Evolutionary conservation across 345 rosid species (phyloP), one percentile per base, ranked within the genome.

Genomic region (Eucalyptus curtisii): DNA sequence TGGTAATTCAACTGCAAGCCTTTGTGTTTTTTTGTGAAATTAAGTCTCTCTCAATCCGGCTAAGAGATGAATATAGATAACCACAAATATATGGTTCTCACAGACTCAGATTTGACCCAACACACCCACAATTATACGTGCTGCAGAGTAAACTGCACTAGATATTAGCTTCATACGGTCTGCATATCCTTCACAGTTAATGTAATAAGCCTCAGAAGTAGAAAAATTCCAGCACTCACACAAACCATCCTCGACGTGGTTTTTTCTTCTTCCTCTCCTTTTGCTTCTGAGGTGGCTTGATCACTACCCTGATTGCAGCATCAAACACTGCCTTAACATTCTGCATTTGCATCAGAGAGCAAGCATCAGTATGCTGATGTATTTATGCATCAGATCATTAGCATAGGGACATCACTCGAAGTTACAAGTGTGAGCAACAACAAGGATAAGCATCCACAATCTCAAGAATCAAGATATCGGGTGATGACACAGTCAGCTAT

Each of bases 321-420:
- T 98, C 99, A 93, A 98, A 98, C 66, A 97, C 97, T 86, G 96
- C 97, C 93, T 98, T 98, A 89, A 96, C 98, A 91, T 98, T 96
- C 99, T 98, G 93, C 92, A 76, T 76, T 37, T 40, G 30, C 84
- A 76, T 76, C 84, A 76, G 47, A 76, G 82, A 40, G 84, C 84
- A 76, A 76, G 84, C 84, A 40, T 76, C 84, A 76, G 7, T 76
- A 76, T 40, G 84, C 47, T 20, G 24, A 20, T 76, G 30, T 40
- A 76, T 40, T 20, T 40, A 76, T 76, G 84, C 47, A 76, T 20
- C 84, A 40, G 84, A 40, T 76, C 84, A 76, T 13, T 40, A 40
- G 47, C 47, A 76, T 40, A 40, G 27, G 24, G 84, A 76, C 7
- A 76, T 76, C 47, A 1, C 84, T 76, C 5, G 4, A 76, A 76